Conservation (phyloP, 495 filamentous ascomycete species). For the Penicillium verhagenii region DNA sequence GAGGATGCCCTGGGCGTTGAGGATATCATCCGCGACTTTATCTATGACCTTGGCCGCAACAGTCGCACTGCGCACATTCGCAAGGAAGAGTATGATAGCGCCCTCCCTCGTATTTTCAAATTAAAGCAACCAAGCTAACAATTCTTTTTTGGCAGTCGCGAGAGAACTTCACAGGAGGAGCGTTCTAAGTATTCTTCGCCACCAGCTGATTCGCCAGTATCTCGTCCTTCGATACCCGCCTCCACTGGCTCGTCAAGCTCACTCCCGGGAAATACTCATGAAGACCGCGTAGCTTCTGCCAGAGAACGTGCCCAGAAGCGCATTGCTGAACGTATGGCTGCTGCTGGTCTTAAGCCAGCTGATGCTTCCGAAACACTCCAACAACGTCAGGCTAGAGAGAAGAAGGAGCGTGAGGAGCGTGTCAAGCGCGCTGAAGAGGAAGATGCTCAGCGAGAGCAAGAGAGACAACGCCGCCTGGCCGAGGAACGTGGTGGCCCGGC, state of each 20-base stretch:
- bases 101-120: not conserved
- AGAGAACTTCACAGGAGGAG: constrained; percentile 25
- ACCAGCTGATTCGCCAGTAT: constrained; percentile 26
- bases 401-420: constrained; percentile 80
- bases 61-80: constrained; percentile 73
- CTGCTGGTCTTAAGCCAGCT: constrained; percentile 78
- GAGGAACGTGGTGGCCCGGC: constrained; percentile 72
- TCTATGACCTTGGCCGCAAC: constrained; percentile 88
- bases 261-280: constrained; percentile 73
- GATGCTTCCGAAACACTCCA: constrained; percentile 71
- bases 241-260: constrained; percentile 44
- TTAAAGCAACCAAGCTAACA: constrained; percentile 13
- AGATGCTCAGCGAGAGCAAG: constrained; percentile 84
- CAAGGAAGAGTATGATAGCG: constrained; percentile 65
- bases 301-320: constrained; percentile 95
- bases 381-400: constrained; percentile 86
- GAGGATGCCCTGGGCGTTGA: constrained; percentile 96
- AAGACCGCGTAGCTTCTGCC: constrained; percentile 92
- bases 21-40: constrained; percentile 94
- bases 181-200: constrained; percentile 18
- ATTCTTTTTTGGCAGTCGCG: constrained; percentile 18
- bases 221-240: constrained; percentile 39
- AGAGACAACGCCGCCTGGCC: constrained; percentile 79
- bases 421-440: constrained; percentile 90
- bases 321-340: constrained; percentile 96